Conservation (phyloP, 805 yeast species). For the Ogataea trehalophila region DNA sequence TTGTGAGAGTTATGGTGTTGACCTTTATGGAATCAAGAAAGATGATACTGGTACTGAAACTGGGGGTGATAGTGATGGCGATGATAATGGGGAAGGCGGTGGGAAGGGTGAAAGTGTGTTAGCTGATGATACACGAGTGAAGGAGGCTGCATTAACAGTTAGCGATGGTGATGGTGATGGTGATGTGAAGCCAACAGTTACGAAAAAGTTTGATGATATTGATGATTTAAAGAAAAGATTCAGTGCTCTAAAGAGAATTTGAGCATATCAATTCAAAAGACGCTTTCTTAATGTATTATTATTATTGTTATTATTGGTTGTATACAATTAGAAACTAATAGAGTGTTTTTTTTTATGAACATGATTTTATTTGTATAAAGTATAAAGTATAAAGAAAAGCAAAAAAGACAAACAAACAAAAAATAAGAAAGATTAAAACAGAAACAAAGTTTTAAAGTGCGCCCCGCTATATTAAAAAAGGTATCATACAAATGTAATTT, state of each 20-base stretch:
- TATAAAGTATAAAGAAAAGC: too few species aligned
- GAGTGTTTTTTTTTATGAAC: too few species aligned
- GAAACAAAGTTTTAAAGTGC: too few species aligned
- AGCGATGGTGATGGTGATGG: too few species aligned
- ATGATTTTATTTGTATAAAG: too few species aligned
- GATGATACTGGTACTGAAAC: slow-evolving; percentile 2
- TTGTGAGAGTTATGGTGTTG: slow-evolving; percentile 26
- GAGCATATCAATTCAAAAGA: neutral
- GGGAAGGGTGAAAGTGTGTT: neutral
- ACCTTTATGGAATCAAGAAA: slow-evolving; percentile 18
- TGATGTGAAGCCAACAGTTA: neutral
- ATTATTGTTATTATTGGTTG: too few species aligned
- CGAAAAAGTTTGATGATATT: slow-evolving; percentile 15
- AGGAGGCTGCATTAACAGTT: neutral
- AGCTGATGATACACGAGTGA: neutral
- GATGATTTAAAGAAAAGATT: slow-evolving; percentile 30
- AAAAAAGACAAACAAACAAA: too few species aligned
- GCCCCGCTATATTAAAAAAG: too few species aligned
- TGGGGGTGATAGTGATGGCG: slow-evolving; percentile 4
- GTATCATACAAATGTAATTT: too few species aligned
- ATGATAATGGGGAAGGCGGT: slow-evolving; percentile 3
- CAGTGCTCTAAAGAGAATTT: slow-evolving; percentile 42
- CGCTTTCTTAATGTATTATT: too few species aligned
- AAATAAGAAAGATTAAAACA: too few species aligned
- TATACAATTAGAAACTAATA: too few species aligned